Evolutionary conservation across 768 basidiomycete species (phyloP), one percentile per base, ranked within the genome.

Genomic region (Rhizopogon sp.): DNA sequence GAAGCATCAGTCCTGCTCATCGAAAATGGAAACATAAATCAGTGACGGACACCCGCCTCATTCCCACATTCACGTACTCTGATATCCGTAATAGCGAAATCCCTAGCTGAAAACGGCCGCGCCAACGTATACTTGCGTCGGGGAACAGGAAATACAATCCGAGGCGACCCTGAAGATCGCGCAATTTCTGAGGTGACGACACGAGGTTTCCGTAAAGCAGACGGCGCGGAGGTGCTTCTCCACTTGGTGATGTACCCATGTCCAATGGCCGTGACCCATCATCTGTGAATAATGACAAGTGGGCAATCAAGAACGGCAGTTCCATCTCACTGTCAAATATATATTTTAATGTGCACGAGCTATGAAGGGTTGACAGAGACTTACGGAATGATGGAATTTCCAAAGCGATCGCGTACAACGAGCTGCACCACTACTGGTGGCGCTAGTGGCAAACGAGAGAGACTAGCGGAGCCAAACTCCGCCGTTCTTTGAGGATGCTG

Each of bases 141-240:
- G 93, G 87, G 64, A 95, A 97, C 52, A 93, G 72, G 63, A 97
- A 94, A 69, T 89, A 94, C 43, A 90, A 74, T n/a, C 93, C 88
- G 62, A 78, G 76, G 49, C 86, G 83, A 54, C 90, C 90, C 67
- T 89, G 83, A 39, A 88, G 77, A 68, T 96, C 90, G 58, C 87
- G 82, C 63, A 93, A 74, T 49, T 85, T 80, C 44, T 94, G 85
- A 5, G 91, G 81, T 1, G 88, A 86, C 14, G 93, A 85, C 28
- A 95, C 90, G 29, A 95, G 75, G 58, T 87, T 90, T 45, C 93
- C 93, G 66, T 94, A 92, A 29, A 96, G 75, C 58, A 90, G 73
- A 39, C 84, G 79, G 50, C 80, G 79, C 28, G 81, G 68, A 50
- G 76, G 66, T 55, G 74, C 70, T 55, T 76, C 73, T 59, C 64